These are phyloP conservation scores for Cryptococcus sp. DNA, from an alignment of 1,284 basidiomycete genomes.

Conservation along the genomic window DNA sequence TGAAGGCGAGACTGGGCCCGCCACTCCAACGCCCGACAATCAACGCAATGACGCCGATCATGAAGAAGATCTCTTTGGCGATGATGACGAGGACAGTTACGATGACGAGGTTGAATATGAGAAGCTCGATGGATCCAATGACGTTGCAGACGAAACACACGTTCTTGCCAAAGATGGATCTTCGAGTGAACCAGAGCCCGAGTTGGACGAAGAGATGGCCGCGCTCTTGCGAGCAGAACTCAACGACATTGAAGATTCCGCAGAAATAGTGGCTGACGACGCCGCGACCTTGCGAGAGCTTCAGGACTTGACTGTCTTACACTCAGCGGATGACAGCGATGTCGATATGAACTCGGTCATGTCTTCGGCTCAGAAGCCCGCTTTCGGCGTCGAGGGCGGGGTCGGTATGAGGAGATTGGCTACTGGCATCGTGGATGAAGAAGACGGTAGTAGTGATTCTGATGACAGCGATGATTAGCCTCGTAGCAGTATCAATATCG, in stretches of 20 bases:
- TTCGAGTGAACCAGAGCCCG: no score
- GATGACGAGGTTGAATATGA: constrained; percentile 16
- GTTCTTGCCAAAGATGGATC: constrained; percentile 16
- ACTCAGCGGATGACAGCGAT: neutral
- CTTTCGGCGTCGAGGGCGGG: constrained; percentile 29
- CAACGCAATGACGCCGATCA: constrained; percentile 2
- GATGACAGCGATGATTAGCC: neutral
- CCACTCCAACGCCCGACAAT: neutral
- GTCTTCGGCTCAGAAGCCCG: neutral
- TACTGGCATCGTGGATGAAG: constrained; percentile 21
- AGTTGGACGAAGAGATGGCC: constrained; percentile 36
- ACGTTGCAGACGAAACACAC: constrained; percentile 17
- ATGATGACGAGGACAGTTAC: constrained; percentile 15
- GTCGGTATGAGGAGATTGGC: constrained; percentile 34
- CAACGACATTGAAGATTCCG: constrained; percentile 31
- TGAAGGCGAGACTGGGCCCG: neutral
- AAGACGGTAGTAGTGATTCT: constrained; percentile 31
- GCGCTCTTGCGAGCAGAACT: constrained; percentile 30
- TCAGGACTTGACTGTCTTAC: constrained; percentile 6
- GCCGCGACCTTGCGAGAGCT: constrained; percentile 3
- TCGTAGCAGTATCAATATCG: neutral
- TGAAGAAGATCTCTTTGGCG: constrained; percentile 37
- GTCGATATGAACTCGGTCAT: neutral
- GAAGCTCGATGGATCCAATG: neutral
- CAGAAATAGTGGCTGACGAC: neutral